A percentile compares a stretch with the other conserved stretches of the same genome.
Conservation (phyloP, 495 filamentous ascomycete species). For the Hyaloscypha hepaticicola region DNA sequence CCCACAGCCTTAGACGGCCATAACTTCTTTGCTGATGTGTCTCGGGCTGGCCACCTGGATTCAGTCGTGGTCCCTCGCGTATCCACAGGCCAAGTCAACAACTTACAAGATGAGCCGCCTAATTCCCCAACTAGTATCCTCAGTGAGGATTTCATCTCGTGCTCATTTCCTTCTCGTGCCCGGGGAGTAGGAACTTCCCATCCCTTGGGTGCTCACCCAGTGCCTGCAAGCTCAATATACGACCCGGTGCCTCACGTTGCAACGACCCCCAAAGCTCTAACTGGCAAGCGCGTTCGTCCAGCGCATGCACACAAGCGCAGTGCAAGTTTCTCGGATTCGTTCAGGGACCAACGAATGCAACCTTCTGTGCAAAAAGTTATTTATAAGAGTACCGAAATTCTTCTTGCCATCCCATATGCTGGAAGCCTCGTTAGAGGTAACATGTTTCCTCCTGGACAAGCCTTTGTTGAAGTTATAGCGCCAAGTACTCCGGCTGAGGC, state of each 20-base stretch:
- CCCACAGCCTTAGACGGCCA: slow-evolving; percentile 31
- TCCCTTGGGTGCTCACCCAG: slow-evolving; percentile 55
- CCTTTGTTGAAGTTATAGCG: slow-evolving; percentile 71
- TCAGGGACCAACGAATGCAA: slow-evolving; percentile 69
- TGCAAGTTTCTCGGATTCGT: slow-evolving; percentile 74
- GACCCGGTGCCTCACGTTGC: slow-evolving; percentile 39
- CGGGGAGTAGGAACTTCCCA: slow-evolving; percentile 42
- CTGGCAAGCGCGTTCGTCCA: slow-evolving; percentile 51
- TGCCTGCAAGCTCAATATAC: slow-evolving; percentile 50
- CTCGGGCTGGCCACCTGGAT: slow-evolving; percentile 43
- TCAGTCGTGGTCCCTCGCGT: slow-evolving; percentile 9
- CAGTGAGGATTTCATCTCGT: slow-evolving; percentile 69
- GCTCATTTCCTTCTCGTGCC: slow-evolving; percentile 73
- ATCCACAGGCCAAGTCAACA: neutral
- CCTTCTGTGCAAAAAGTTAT: slow-evolving; percentile 47
- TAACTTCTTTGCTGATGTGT: slow-evolving; percentile 49
- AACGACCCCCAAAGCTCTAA: slow-evolving; percentile 50
- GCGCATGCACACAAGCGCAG: slow-evolving; percentile 47
- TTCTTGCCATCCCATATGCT: slow-evolving; percentile 66
- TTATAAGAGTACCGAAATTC: slow-evolving; percentile 53
- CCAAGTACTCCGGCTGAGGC: slow-evolving; percentile 53
- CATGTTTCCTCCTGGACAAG: slow-evolving; percentile 70
- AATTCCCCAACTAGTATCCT: slow-evolving; percentile 50
- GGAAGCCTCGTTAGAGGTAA: slow-evolving; percentile 85
- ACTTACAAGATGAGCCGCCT: slow-evolving; percentile 23